phyloP scores from a whole-genome alignment of 805 yeast genomes.

The Soucietia sequanensis region DNA sequence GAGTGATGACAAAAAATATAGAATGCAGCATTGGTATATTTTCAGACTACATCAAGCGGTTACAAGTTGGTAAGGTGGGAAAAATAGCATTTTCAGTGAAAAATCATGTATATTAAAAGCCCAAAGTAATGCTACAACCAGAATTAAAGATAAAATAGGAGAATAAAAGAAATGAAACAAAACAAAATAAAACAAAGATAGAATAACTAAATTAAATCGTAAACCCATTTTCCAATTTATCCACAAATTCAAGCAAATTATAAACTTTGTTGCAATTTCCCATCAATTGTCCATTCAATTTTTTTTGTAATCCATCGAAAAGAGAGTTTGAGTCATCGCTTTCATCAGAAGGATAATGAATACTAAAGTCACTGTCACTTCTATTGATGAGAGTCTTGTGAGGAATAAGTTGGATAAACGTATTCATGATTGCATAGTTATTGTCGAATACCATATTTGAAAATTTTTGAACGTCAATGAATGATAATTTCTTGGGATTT shows the following conservation, averaged over 20 bases:
- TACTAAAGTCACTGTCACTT: slow-evolving; percentile 15
- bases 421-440: not conserved
- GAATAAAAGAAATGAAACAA: too few species aligned
- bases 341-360: slow-evolving; percentile 12
- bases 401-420: slow-evolving; percentile 16
- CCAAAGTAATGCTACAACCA: too few species aligned
- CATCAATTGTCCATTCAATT: slow-evolving; percentile 20
- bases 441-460: not conserved
- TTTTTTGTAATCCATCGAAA: slow-evolving; percentile 22
- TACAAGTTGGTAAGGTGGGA: too few species aligned
- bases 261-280: slow-evolving; percentile 23
- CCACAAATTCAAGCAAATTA: slow-evolving; percentile 22
- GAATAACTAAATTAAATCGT: slow-evolving; percentile 7
- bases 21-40: too few species aligned
- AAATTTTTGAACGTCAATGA: not conserved
- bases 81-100: too few species aligned
- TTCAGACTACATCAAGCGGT: too few species aligned
- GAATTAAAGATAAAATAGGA: too few species aligned
- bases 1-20: too few species aligned
- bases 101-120: too few species aligned
- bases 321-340: slow-evolving; percentile 21
- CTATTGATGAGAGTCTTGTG: slow-evolving; percentile 7
- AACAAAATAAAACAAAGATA: too few species aligned
- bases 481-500: not conserved
- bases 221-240: slow-evolving; percentile 24